These are phyloP conservation scores for Cucurbita maxima DNA, from an alignment of 306 rosid genomes.

Conservation along the genomic window DNA sequence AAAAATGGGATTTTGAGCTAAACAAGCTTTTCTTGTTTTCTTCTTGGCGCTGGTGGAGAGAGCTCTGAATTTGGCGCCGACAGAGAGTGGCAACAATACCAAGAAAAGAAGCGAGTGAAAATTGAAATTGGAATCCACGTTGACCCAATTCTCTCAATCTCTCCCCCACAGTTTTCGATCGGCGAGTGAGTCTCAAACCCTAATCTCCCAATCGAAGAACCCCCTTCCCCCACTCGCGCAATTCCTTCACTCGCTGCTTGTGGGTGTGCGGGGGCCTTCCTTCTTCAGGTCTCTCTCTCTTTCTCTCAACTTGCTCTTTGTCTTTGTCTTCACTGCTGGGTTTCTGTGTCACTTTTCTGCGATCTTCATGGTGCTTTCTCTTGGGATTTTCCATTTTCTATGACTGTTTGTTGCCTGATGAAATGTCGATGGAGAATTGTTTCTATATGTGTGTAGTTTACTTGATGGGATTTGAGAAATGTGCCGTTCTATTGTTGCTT, in stretches of 20 bases:
- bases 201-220: slow-evolving; percentile 2
- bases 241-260: slow-evolving; percentile 15
- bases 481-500: neutral
- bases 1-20: too few relatives aligned
- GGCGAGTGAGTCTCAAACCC: slow-evolving; percentile 16
- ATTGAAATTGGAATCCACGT: neutral
- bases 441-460: neutral
- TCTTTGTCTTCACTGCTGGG: neutral
- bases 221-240: slow-evolving; percentile 25
- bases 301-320: neutral
- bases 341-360: neutral
- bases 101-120: slow-evolving; percentile 3
- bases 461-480: neutral
- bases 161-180: neutral
- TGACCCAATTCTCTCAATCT: neutral
- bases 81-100: neutral
- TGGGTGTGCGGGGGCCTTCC: neutral
- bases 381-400: neutral
- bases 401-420: neutral
- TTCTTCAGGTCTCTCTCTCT: slow-evolving; percentile 14
- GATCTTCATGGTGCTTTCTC: neutral
- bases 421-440: neutral
- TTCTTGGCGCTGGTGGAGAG: too few relatives aligned
- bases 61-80: neutral
- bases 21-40: too few relatives aligned